A percentile compares a stretch with the other conserved stretches of the same genome.
phyloP scores from a whole-genome alignment of 140 eudicot species.

The Senecio squalidus region DNA sequence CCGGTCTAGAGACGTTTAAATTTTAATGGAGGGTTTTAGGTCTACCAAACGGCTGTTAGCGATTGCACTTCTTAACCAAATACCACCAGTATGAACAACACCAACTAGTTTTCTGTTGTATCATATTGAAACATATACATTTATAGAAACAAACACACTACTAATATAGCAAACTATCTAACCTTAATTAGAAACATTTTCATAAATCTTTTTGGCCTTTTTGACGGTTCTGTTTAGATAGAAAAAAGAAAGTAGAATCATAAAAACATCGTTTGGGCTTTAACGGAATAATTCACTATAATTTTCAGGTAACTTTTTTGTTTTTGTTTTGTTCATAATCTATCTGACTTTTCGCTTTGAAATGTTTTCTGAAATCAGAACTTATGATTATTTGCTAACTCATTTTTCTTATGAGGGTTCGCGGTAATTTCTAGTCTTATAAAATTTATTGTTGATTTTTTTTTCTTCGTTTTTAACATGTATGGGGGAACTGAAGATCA shows the following conservation, averaged over 20 bases:
- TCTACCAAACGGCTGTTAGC: slow-evolving; percentile 76
- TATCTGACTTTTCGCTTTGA: no score
- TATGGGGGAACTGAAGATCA: slow-evolving; percentile 17
- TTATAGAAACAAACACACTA: neutral
- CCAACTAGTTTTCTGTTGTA: slow-evolving; percentile 11
- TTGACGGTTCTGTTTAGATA: no score
- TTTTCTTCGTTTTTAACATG: slow-evolving; percentile 10
- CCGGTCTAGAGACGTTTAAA: slow-evolving; percentile 8
- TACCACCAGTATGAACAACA: slow-evolving; percentile 32
- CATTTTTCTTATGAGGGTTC: no score
- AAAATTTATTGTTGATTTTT: neutral
- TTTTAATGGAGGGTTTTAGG: slow-evolving; percentile 45
- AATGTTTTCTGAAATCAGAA: no score
- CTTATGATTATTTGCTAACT: no score
- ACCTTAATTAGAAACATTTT: neutral
- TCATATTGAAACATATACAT: neutral
- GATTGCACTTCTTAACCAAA: slow-evolving; percentile 67
- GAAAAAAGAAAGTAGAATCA: no score
- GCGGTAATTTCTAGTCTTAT: neutral
- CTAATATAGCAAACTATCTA: neutral
- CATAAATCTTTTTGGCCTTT: no score
- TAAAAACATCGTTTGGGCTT: no score
- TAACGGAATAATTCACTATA: no score
- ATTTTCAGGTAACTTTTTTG: no score
- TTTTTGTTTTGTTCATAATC: no score